These are phyloP conservation scores for Zarea fungicola DNA, from an alignment of 2,329 filamentous ascomycete genomes.

Conservation along the genomic window DNA sequence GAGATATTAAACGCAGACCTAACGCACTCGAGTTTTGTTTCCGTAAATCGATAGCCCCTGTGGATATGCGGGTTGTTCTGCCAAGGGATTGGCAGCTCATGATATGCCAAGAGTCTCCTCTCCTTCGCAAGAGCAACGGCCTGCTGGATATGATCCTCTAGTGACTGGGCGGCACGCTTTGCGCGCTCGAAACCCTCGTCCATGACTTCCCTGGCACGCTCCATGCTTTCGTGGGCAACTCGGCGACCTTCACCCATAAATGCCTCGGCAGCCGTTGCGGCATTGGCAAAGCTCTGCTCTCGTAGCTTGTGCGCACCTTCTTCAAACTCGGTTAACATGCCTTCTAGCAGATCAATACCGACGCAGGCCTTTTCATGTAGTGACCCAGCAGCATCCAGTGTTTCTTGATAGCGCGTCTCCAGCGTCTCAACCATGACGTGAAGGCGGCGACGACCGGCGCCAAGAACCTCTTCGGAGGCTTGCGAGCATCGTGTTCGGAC, in stretches of 20 bases:
- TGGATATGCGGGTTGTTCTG: conserved; percentile 90
- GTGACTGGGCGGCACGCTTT: conserved; percentile 71
- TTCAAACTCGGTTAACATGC: conserved; percentile 82
- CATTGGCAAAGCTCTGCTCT: conserved; percentile 65
- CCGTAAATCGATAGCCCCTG: conserved; percentile 87
- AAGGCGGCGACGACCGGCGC: conserved; percentile 75
- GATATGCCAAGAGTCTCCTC: conserved; percentile 78
- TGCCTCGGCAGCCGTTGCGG: conserved; percentile 61
- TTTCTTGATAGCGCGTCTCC: conserved; percentile 82
- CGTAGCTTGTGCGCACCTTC: conserved; percentile 71
- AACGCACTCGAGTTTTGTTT: conserved; percentile 85
- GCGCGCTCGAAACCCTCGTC: conserved; percentile 79
- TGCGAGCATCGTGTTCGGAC: conserved; percentile 85
- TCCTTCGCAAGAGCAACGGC: conserved; percentile 72
- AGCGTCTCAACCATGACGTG: conserved; percentile 90
- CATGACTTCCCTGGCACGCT: conserved; percentile 68
- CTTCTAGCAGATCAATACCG: conserved; percentile 80
- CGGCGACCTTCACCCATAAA: conserved; percentile 74
- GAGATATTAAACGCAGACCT: conserved; percentile 77
- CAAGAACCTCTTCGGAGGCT: conserved; percentile 85
- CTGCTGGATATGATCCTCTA: conserved; percentile 79
- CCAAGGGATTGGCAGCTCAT: conserved; percentile 89
- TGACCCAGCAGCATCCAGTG: conserved; percentile 75
- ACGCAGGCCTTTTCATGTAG: conserved; percentile 88
- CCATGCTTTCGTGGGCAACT: conserved; percentile 74